Evolutionary conservation across 495 filamentous ascomycete species (phyloP).

Genomic region (Aspergillus biplanus): DNA sequence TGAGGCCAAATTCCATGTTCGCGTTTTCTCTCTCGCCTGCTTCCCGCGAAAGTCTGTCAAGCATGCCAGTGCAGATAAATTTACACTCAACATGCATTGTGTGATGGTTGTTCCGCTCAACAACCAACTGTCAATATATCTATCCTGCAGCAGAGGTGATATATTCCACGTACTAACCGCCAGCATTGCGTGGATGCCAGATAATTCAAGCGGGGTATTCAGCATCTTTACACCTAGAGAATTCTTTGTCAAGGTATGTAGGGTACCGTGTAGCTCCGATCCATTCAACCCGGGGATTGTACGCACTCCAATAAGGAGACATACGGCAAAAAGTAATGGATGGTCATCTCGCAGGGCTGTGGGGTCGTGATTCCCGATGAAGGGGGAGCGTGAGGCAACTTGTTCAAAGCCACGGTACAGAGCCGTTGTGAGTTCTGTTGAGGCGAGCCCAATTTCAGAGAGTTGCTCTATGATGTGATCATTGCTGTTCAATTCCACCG

Average conservation of each 20-base stretch:
- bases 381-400: neutral
- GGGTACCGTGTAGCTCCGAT: neutral
- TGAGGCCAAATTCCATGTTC: conserved; percentile 7
- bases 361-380: neutral
- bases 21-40: neutral
- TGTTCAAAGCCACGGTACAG: conserved; percentile 5
- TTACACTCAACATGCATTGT: neutral
- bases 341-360: neutral
- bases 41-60: neutral
- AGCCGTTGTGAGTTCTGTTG: conserved; percentile 1
- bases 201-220: neutral
- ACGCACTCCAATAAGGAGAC: conserved; percentile 6
- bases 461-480: conserved; percentile 5
- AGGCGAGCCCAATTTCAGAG: neutral
- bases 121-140: conserved; percentile 10
- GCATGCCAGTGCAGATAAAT: neutral
- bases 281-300: conserved; percentile 6
- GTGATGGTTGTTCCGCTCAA: conserved; percentile 5
- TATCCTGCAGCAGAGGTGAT: neutral
- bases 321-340: conserved; percentile 3
- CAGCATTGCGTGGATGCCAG: neutral
- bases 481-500: neutral
- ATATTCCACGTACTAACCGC: neutral
- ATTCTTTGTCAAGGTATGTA: neutral
- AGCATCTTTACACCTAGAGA: conserved; percentile 5